Evolutionary conservation across 768 basidiomycete species (phyloP), one percentile per base, ranked within the genome.

Genomic region (Naganishia kalamii): DNA sequence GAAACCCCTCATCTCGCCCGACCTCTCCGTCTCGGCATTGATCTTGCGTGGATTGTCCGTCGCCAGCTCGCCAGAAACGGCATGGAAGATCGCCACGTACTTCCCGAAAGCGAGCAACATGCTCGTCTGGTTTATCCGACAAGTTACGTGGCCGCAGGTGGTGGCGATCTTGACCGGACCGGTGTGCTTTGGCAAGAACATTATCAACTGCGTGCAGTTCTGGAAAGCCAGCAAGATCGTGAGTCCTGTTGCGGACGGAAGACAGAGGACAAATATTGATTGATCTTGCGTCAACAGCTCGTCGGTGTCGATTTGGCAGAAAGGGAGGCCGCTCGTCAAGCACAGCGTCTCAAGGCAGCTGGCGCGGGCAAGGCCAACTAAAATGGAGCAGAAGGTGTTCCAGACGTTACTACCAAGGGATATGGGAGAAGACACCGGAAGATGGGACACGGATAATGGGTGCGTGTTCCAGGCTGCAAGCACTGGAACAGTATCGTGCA

Each of bases 161-260:
- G 76, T 91, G 69, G 92, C 89, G 0, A 62, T 80, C 41, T 5
- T 84, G 30, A 86, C 84, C 40, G 81, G 82, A 69, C 88, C 86
- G 0, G 79, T 96, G 50, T 94, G 86, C 75, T 70, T 85, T 17
- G 74, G 82, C 68, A 99, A 98, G 82, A 96, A 98, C 76, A 72
- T 92, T 63, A 90, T 99, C 81, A 96, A 97, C 77, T 78, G 89
- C 35, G 92, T 99, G 7, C 96, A 99, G 78, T 85, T 97, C 65
- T 97, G 93, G 93, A 99, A 99, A 77, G 94, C 96, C 29, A 88
- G 89, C 37, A 81, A 78, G 73, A 78, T 77, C 50, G 78, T 79
- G 57, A 71, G 78, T 73, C 13, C 19, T 8, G 8, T n/a, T 23
- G 30, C n/a, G n/a, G 13, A n/a, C n/a, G 17, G 47, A 30, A 4